A percentile compares a stretch with the other conserved stretches of the same genome.
These are phyloP conservation scores for Pythium utonaiense DNA, from an alignment of 352 stramenopile species.

Conservation along the genomic window DNA sequence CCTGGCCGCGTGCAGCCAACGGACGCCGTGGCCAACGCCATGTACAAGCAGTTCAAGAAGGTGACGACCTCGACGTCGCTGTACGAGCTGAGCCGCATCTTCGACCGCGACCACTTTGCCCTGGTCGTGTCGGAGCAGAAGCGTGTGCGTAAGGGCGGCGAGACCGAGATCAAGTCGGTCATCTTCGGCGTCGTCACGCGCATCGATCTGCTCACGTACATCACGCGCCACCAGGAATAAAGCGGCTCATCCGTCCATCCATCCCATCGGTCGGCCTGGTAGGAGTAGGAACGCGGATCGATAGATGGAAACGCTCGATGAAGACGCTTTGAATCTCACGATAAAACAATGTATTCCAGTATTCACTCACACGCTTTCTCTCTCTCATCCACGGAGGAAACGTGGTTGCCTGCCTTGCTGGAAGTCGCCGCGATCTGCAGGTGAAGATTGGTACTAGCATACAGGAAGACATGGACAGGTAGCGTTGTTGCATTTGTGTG, in stretches of 20 bases:
- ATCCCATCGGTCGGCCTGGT: too few relatives aligned
- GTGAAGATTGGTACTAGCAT: too few relatives aligned
- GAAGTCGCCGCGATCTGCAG: too few relatives aligned
- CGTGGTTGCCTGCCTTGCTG: not conserved
- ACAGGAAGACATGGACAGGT: too few relatives aligned
- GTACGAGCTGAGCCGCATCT: constrained; percentile 90
- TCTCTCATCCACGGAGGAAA: not conserved
- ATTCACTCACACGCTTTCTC: not conserved
- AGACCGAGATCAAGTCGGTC: constrained; percentile 76
- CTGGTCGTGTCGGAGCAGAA: constrained; percentile 93
- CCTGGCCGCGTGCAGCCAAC: constrained; percentile 83
- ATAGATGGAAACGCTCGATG: too few relatives aligned
- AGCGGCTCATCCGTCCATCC: not conserved
- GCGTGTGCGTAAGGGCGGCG: constrained; percentile 79
- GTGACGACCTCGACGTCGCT: constrained; percentile 89
- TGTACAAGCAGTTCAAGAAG: constrained; percentile 97
- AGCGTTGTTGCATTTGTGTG: too few relatives aligned
- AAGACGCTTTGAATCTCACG: constrained; percentile 1
- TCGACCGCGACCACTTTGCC: constrained; percentile 96
- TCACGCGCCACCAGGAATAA: constrained; percentile 68
- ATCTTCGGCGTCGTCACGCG: constrained; percentile 95
- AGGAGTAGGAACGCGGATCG: too few relatives aligned
- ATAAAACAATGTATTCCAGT: constrained; percentile 16
- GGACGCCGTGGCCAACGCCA: constrained; percentile 87
- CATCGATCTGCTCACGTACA: constrained; percentile 96